A percentile compares a stretch with the other conserved stretches of the same genome.
phyloP scores from a whole-genome alignment of 306 rosid species.

The Pachyrhizus erosus region DNA sequence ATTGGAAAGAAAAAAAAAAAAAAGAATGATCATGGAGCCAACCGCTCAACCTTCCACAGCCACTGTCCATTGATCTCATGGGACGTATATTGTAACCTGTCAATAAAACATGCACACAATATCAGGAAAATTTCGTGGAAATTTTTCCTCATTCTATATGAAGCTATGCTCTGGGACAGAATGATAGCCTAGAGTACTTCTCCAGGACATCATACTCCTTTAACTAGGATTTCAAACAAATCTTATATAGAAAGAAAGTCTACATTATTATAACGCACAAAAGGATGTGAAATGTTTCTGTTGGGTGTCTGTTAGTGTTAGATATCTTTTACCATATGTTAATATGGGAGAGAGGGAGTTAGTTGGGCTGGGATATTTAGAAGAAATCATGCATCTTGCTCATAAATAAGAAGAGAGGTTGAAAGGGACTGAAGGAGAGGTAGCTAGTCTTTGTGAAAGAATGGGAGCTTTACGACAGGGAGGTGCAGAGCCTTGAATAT shows the following conservation, averaged over 20 bases:
- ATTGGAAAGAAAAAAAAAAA: constrained; percentile 16
- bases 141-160: constrained; percentile 16
- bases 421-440: not conserved
- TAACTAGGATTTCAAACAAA: constrained; percentile 14
- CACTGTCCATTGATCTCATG: constrained; percentile 67
- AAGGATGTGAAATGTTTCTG: not conserved
- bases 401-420: not conserved
- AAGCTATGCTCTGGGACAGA: not conserved
- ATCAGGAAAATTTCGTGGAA: constrained; percentile 30
- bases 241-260: not conserved
- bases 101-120: constrained; percentile 42
- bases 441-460: not conserved
- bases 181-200: not conserved
- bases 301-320: not conserved
- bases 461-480: not conserved
- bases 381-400: not conserved
- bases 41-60: constrained; percentile 82
- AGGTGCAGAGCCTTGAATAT: not conserved
- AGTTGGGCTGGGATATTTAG: not conserved
- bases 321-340: not conserved
- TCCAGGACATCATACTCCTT: not conserved
- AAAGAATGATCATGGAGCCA: constrained; percentile 77
- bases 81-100: constrained; percentile 85
- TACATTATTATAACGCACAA: not conserved
- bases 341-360: not conserved